A percentile compares a stretch with the other conserved stretches of the same genome.
Evolutionary conservation across 2,329 filamentous ascomycete species (phyloP).

Genomic region (Pestalotiopsis sp.): DNA sequence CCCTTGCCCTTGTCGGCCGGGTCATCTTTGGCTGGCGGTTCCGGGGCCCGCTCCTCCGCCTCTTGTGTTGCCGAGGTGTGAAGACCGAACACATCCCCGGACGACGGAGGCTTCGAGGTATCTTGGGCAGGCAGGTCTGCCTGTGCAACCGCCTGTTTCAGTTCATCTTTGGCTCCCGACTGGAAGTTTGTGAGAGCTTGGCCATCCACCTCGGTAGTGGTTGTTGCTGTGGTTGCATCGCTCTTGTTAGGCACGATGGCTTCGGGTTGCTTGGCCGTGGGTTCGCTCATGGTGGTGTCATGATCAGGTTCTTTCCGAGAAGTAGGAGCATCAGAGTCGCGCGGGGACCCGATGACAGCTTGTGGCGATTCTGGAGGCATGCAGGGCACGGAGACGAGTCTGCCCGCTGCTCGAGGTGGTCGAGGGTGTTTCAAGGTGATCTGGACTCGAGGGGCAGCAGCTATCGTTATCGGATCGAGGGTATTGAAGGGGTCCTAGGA

Average conservation of each 20-base stretch:
- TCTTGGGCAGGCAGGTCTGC: not conserved
- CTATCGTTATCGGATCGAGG: slow-evolving; percentile 11
- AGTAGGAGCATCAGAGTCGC: not conserved
- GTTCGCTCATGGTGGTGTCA: slow-evolving; percentile 17
- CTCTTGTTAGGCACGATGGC: slow-evolving; percentile 5
- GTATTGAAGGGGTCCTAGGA: slow-evolving; percentile 5
- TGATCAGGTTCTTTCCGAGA: slow-evolving; percentile 8
- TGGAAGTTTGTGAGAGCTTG: not conserved
- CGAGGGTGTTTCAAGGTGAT: slow-evolving; percentile 15
- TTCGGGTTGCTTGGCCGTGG: slow-evolving; percentile 15
- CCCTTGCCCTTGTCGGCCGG: slow-evolving; percentile 3
- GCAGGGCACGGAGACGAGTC: slow-evolving; percentile 15
- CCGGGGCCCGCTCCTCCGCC: not conserved
- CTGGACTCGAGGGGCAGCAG: not conserved
- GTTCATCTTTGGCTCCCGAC: not conserved
- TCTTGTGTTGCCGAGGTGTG: not conserved
- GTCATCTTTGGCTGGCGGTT: not conserved
- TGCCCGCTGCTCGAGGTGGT: slow-evolving; percentile 14
- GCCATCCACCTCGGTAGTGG: not conserved
- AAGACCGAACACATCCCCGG: not conserved
- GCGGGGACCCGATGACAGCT: not conserved
- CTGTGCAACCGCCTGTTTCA: not conserved
- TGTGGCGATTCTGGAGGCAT: slow-evolving; percentile 16
- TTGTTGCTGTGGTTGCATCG: slow-evolving; percentile 4
- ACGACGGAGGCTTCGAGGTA: not conserved